Evolutionary conservation across 2,329 filamentous ascomycete species (phyloP).

Genomic region (Lithohypha guttulata): DNA sequence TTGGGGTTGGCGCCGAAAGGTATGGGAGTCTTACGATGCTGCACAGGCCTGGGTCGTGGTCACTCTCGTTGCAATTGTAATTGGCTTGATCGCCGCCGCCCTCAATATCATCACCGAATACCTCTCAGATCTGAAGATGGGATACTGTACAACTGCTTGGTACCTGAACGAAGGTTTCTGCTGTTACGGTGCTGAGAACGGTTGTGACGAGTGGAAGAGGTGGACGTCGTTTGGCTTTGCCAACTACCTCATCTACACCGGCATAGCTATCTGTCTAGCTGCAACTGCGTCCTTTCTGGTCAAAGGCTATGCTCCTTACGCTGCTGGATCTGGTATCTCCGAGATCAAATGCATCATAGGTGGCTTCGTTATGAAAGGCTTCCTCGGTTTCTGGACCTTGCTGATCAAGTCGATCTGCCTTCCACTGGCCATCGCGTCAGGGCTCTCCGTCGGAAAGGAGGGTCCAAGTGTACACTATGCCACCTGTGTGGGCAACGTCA

Average conservation of each 20-base stretch:
- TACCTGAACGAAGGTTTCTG: constrained; percentile 97
- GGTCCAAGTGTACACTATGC: constrained; percentile 98
- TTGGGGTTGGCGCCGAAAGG: constrained; percentile 66
- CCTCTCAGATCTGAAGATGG: constrained; percentile 89
- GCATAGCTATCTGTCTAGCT: constrained; percentile 74
- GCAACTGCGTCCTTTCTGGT: constrained; percentile 74
- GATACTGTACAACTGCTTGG: constrained; percentile 90
- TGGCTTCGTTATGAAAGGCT: constrained; percentile 98
- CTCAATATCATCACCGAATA: constrained; percentile 95
- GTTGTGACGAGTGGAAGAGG: constrained; percentile 76
- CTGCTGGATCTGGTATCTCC: constrained; percentile 90
- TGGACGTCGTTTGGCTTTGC: constrained; percentile 71
- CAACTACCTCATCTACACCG: constrained; percentile 81
- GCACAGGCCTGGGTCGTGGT: constrained; percentile 98
- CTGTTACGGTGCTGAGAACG: constrained; percentile 90
- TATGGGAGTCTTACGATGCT: constrained; percentile 84
- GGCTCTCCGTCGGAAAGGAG: constrained; percentile 91
- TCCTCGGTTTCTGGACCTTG: constrained; percentile 81
- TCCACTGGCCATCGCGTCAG: constrained; percentile 85
- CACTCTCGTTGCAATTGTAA: constrained; percentile 79
- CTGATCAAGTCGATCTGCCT: constrained; percentile 88
- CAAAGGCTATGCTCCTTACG: constrained; percentile 86
- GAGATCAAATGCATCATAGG: constrained; percentile 99
- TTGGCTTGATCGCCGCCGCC: constrained; percentile 85
- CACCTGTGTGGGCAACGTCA: constrained; percentile 93